A percentile compares a stretch with the other conserved stretches of the same genome.
Evolutionary conservation across 1,284 basidiomycete genomes (phyloP).

Genomic region (Leccinum holopus): DNA sequence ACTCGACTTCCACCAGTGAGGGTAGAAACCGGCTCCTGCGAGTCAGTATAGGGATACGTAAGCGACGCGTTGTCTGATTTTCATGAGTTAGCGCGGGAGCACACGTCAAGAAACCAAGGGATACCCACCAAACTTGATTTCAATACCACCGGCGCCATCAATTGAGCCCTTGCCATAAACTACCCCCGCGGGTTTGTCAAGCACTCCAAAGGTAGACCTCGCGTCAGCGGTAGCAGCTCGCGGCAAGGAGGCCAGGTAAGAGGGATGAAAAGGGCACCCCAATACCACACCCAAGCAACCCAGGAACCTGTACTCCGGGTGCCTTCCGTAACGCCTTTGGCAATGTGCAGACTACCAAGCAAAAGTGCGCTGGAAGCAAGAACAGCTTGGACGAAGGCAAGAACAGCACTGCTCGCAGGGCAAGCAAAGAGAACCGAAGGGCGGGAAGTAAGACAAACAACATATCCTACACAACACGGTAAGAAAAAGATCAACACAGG

Average conservation of each 20-base stretch:
- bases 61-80: slow-evolving; percentile 82
- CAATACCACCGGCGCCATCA: slow-evolving; percentile 69
- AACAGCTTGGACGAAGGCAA: slow-evolving; percentile 77
- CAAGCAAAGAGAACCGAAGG: slow-evolving; percentile 11
- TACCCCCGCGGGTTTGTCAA: slow-evolving; percentile 79
- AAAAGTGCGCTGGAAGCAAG: slow-evolving; percentile 78
- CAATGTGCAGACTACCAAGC: slow-evolving; percentile 54
- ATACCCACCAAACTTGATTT: slow-evolving; percentile 78
- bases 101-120: background rate
- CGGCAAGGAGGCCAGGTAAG: slow-evolving; percentile 25
- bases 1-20: slow-evolving; percentile 81
- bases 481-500: background rate
- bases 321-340: slow-evolving; percentile 30
- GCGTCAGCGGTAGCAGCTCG: slow-evolving; percentile 13
- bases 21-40: slow-evolving; percentile 60
- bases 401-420: slow-evolving; percentile 42
- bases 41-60: slow-evolving; percentile 74
- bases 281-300: slow-evolving; percentile 34
- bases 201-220: slow-evolving; percentile 56
- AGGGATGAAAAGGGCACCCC: slow-evolving; percentile 28
- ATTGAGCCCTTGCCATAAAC: slow-evolving; percentile 78
- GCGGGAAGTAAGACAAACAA: slow-evolving; percentile 13
- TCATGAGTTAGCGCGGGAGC: slow-evolving; percentile 8
- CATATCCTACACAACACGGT: slow-evolving; percentile 13
- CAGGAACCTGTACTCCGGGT: slow-evolving; percentile 31